phyloP scores from a whole-genome alignment of 345 rosid species.

The Gossypium bickii region DNA sequence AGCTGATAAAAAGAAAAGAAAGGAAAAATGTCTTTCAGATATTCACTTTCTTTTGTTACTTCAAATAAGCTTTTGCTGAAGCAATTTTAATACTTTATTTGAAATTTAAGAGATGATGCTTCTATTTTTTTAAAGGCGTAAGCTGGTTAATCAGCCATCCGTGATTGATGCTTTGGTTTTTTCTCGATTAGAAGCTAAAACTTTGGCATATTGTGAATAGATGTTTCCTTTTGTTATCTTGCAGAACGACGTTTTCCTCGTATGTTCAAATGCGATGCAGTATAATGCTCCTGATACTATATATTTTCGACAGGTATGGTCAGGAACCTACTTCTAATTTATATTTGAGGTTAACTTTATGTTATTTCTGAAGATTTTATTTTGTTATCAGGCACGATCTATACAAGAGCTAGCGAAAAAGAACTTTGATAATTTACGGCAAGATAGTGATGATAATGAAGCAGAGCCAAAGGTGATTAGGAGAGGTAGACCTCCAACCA shows the following conservation, averaged over 20 bases:
- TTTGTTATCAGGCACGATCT: slow-evolving; percentile 59
- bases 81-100: background rate
- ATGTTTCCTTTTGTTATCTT: slow-evolving; percentile 8
- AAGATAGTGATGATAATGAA: slow-evolving; percentile 67
- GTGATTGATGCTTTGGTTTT: background rate
- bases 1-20: background rate
- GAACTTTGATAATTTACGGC: slow-evolving; percentile 75
- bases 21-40: background rate
- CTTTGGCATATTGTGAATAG: background rate
- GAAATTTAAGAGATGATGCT: background rate
- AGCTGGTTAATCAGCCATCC: background rate
- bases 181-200: slow-evolving; percentile 2
- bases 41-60: background rate
- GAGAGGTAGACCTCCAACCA: slow-evolving; percentile 65
- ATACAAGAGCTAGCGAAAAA: slow-evolving; percentile 83
- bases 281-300: slow-evolving; percentile 81
- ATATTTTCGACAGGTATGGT: slow-evolving; percentile 73
- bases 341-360: background rate
- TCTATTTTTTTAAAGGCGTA: background rate
- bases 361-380: slow-evolving; percentile 15
- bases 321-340: slow-evolving; percentile 11
- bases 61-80: background rate
- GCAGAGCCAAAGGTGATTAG: slow-evolving; percentile 45
- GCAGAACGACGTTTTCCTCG: slow-evolving; percentile 71
- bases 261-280: slow-evolving; percentile 89